These are phyloP conservation scores for Fraxinus anomala DNA, from an alignment of 257 asterid genomes.

Conservation along the genomic window DNA sequence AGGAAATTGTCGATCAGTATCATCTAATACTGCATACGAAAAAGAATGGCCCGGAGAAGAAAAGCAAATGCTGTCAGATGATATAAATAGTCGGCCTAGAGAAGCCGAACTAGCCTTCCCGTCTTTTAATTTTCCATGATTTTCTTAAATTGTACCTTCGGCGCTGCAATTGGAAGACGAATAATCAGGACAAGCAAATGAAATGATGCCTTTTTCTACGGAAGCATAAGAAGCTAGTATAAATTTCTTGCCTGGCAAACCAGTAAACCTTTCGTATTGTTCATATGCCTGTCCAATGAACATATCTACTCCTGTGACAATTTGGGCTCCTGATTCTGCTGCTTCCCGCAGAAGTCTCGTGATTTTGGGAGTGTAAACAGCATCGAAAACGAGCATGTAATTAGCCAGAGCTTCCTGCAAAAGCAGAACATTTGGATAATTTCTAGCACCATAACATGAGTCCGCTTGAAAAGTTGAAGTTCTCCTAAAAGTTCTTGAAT, in stretches of 20 bases:
- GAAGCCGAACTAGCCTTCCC: background rate
- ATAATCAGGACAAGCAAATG: conserved; percentile 24
- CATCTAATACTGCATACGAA: background rate
- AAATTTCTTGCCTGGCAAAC: conserved; percentile 65
- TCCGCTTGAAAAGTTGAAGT: background rate
- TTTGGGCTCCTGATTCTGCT: conserved; percentile 69
- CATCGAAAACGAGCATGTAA: conserved; percentile 84
- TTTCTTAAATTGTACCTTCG: conserved; percentile 72
- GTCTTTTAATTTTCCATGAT: conserved; percentile 49
- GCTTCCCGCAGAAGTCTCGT: conserved; percentile 81
- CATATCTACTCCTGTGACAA: conserved; percentile 89
- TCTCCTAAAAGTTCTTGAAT: background rate
- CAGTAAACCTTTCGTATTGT: conserved; percentile 88
- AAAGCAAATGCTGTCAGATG: background rate
- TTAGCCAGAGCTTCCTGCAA: conserved; percentile 73
- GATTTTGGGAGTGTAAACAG: conserved; percentile 87
- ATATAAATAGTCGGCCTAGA: background rate
- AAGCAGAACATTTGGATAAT: background rate
- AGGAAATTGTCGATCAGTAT: background rate
- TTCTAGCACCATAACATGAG: background rate
- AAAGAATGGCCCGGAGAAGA: background rate
- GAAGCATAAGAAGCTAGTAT: background rate
- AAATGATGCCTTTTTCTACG: background rate
- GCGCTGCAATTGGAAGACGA: conserved; percentile 51
- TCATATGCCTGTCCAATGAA: conserved; percentile 90